Percentiles rank a stretch among this genome's conserved stretches.
Conservation (phyloP, 805 yeast species). For the Komagataella populi region DNA sequence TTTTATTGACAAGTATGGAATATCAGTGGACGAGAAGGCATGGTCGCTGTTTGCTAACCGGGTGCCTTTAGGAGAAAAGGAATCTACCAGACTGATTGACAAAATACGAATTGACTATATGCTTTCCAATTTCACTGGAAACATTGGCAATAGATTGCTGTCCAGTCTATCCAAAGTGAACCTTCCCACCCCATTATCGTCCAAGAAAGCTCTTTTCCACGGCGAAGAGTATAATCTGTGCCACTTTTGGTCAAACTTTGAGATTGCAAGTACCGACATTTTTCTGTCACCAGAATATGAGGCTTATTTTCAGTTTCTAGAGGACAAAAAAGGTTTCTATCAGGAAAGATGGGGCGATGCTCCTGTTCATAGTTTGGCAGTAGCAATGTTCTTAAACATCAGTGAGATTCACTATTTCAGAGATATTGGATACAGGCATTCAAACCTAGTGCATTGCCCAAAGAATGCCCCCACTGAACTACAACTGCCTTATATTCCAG, state of each 20-base stretch:
- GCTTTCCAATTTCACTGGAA: constrained; percentile 1
- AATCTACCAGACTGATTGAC: constrained; percentile 13
- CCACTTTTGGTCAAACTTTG: constrained; percentile 91
- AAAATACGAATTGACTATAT: constrained; percentile 11
- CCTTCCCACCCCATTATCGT: not conserved
- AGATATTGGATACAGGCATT: constrained; percentile 83
- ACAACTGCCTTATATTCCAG: constrained; percentile 32
- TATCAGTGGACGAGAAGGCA: constrained; percentile 37
- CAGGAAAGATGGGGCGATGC: constrained; percentile 97
- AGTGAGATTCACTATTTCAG: constrained; percentile 79
- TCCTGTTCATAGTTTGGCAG: constrained; percentile 81
- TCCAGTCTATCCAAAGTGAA: not conserved
- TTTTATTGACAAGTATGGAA: constrained; percentile 33
- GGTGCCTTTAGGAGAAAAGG: constrained; percentile 10
- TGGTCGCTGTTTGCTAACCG: constrained; percentile 52
- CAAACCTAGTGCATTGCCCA: constrained; percentile 79
- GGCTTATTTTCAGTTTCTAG: constrained; percentile 55
- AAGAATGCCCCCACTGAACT: constrained; percentile 32
- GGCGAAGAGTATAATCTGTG: constrained; percentile 63
- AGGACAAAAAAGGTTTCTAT: constrained; percentile 70
- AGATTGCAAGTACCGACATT: constrained; percentile 72
- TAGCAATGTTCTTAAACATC: constrained; percentile 57
- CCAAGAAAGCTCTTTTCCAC: constrained; percentile 24
- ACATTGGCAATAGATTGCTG: constrained; percentile 8
- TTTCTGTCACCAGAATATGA: constrained; percentile 56